Conservation (phyloP, 495 filamentous ascomycete genomes). For the Talaromyces ruber region DNA sequence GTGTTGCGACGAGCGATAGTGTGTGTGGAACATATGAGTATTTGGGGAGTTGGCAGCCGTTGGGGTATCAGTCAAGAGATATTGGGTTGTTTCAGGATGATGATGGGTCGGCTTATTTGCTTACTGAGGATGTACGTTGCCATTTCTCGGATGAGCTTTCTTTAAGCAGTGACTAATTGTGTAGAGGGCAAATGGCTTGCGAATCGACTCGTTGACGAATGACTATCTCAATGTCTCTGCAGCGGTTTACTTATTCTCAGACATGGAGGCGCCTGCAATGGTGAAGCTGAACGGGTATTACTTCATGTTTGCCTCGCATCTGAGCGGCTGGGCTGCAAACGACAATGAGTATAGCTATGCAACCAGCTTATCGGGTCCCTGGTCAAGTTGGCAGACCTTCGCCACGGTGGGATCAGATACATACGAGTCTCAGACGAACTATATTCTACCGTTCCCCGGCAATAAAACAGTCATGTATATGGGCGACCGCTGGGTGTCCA, state of each 20-base stretch:
- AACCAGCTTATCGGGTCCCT: constrained; percentile 34
- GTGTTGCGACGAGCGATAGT: constrained; percentile 47
- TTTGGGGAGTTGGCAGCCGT: constrained; percentile 32
- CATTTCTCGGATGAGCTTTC: background rate
- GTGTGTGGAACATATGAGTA: constrained; percentile 53
- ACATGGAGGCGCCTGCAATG: constrained; percentile 39
- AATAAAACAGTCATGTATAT: constrained; percentile 47
- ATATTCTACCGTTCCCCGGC: constrained; percentile 32
- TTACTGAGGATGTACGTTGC: constrained; percentile 50
- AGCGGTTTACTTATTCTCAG: constrained; percentile 30
- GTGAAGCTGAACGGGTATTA: constrained; percentile 42
- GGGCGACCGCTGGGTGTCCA: constrained; percentile 55
- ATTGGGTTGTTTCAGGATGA: constrained; percentile 53
- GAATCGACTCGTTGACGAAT: constrained; percentile 37
- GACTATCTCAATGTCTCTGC: constrained; percentile 36
- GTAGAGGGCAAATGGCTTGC: constrained; percentile 38
- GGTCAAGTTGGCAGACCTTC: constrained; percentile 53
- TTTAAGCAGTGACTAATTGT: background rate
- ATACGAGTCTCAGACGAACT: constrained; percentile 44
- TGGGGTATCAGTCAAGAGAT: constrained; percentile 49
- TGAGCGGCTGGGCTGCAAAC: constrained; percentile 42
- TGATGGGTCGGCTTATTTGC: constrained; percentile 52
- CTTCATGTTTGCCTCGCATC: constrained; percentile 42
- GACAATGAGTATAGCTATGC: constrained; percentile 49
- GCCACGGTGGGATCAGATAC: constrained; percentile 46